A percentile compares a stretch with the other conserved stretches of the same genome.
These are phyloP conservation scores for Trichosporon ovoides DNA, from an alignment of 1,284 basidiomycete genomes.

Conservation along the genomic window DNA sequence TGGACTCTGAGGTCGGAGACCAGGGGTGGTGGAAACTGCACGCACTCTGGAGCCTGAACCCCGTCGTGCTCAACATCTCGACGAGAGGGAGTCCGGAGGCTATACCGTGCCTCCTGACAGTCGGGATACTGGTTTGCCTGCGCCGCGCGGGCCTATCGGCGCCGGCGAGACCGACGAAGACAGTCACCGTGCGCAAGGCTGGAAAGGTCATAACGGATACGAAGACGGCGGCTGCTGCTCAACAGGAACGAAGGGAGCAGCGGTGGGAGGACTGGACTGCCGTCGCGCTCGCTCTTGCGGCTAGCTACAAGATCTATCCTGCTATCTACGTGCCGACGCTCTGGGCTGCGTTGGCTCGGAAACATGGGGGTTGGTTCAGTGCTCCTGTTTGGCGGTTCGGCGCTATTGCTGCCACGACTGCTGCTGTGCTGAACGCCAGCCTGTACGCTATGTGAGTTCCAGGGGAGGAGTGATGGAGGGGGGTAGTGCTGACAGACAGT, in stretches of 20 bases:
- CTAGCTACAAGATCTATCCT: constrained; percentile 95
- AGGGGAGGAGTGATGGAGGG: constrained; percentile 1
- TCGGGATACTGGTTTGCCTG: constrained; percentile 63
- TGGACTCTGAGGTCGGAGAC: constrained; percentile 52
- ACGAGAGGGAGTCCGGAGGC: constrained; percentile 94
- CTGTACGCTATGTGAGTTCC: constrained; percentile 72
- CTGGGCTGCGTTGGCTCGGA: constrained; percentile 56
- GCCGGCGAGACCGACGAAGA: background rate
- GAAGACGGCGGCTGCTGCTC: background rate
- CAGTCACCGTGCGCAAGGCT: background rate
- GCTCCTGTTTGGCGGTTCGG: constrained; percentile 62
- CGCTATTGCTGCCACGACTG: constrained; percentile 62
- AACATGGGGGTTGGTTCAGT: constrained; percentile 53
- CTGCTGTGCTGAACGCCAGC: constrained; percentile 58
- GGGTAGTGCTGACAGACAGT: constrained; percentile 53
- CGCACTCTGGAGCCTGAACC: constrained; percentile 78
- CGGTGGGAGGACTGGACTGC: constrained; percentile 56
- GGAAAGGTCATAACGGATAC: background rate
- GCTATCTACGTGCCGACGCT: constrained; percentile 80
- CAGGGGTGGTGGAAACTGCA: constrained; percentile 30
- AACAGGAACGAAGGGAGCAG: background rate
- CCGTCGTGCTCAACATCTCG: constrained; percentile 90
- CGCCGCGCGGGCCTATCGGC: constrained; percentile 50
- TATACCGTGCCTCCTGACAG: constrained; percentile 59
- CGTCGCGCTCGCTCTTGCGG: constrained; percentile 66